These are phyloP conservation scores for Ananas comosus DNA, from an alignment of 176 grass and related monocot species.

Conservation along the genomic window DNA sequence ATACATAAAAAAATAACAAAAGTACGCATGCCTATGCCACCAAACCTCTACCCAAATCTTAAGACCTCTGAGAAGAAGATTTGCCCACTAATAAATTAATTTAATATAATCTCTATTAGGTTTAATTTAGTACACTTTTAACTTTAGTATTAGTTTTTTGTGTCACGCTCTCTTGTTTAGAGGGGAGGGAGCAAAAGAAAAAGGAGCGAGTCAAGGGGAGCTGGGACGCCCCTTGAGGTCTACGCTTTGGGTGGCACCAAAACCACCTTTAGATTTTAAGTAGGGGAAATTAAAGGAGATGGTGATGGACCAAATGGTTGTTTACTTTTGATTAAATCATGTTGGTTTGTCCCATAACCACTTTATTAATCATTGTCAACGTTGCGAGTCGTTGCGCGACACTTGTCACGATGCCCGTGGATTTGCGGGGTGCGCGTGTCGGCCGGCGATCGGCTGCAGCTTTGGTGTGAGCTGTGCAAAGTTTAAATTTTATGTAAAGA, in stretches of 20 bases:
- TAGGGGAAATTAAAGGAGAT: background rate
- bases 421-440: constrained; percentile 8
- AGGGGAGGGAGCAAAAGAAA: constrained; percentile 24
- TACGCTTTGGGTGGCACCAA: constrained; percentile 32
- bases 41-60: constrained; percentile 27
- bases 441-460: no score
- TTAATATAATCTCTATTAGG: background rate
- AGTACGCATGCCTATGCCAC: constrained; percentile 25
- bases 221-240: no score
- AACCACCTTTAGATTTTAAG: constrained; percentile 24
- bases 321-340: constrained; percentile 22
- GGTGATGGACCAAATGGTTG: constrained; percentile 15
- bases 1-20: background rate
- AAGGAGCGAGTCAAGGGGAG: constrained; percentile 22
- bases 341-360: constrained; percentile 9
- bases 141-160: constrained; percentile 20
- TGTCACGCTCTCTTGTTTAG: constrained; percentile 13
- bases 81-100: constrained; percentile 36
- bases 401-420: constrained; percentile 15
- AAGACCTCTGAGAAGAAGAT: constrained; percentile 32
- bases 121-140: constrained; percentile 21
- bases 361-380: constrained; percentile 26
- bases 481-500: no score
- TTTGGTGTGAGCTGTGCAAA: background rate
- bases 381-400: constrained; percentile 17